These are phyloP conservation scores for Quercus wislizeni DNA, from an alignment of 306 rosid species.

Conservation along the genomic window DNA sequence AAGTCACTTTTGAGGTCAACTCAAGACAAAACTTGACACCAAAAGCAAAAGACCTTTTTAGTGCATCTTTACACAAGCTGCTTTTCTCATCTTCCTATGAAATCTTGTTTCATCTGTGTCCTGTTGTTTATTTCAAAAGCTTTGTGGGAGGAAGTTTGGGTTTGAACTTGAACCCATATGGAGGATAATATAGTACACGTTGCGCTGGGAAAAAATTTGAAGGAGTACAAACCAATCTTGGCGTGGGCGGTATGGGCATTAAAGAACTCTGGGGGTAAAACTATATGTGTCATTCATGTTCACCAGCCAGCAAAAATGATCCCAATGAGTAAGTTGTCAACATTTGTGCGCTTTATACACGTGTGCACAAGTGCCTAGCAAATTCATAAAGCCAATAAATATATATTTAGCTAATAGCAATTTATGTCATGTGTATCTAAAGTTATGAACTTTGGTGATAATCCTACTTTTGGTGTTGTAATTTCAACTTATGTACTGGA, in stretches of 20 bases:
- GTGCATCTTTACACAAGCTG: no score
- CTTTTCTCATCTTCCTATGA: not conserved
- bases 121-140: not conserved
- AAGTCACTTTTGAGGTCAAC: not conserved
- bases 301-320: constrained; percentile 27
- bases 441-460: no score
- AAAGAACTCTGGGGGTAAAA: constrained; percentile 44
- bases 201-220: constrained; percentile 60
- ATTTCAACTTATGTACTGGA: not conserved
- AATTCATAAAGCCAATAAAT: not conserved
- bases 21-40: not conserved
- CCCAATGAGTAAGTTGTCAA: constrained; percentile 41
- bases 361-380: not conserved
- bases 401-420: not conserved
- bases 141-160: not conserved
- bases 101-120: not conserved
- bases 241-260: constrained; percentile 68
- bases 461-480: not conserved
- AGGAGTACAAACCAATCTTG: constrained; percentile 41
- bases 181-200: constrained; percentile 55
- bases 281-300: constrained; percentile 69
- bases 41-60: not conserved
- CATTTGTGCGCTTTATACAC: no score
- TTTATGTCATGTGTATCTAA: no score
- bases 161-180: not conserved